Conservation (phyloP, 2,329 filamentous ascomycete genomes). For the Onygenales sp. region DNA sequence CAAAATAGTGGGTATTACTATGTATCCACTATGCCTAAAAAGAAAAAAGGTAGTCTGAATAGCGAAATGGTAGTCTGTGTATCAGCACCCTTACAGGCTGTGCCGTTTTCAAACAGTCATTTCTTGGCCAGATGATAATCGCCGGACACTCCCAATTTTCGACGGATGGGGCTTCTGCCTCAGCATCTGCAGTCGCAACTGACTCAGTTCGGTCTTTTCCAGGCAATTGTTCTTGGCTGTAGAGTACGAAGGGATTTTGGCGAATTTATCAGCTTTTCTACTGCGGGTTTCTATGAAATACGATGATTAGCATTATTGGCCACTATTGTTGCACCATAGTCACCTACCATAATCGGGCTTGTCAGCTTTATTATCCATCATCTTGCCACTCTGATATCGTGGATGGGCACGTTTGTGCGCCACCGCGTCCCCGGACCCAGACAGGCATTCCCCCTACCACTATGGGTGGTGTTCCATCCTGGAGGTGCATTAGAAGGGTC, state of each 20-base stretch:
- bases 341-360: not conserved
- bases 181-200: constrained; percentile 16
- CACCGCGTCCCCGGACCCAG: constrained; percentile 1
- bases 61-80: too few species aligned
- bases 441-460: not conserved
- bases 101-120: too few species aligned
- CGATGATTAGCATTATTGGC: not conserved
- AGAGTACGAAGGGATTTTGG: constrained; percentile 18
- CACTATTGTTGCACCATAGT: not conserved
- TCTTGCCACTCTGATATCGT: not conserved
- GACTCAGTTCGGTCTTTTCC: constrained; percentile 16
- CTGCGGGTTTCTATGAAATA: not conserved
- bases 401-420: not conserved
- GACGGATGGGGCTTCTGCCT: constrained; percentile 17
- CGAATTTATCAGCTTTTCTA: constrained; percentile 15
- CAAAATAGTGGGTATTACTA: too few species aligned
- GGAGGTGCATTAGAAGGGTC: too few species aligned
- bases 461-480: not conserved
- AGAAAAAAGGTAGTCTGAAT: too few species aligned
- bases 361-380: not conserved
- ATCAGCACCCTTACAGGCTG: too few species aligned
- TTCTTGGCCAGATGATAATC: too few species aligned
- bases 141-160: not conserved
- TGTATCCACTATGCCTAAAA: too few species aligned
- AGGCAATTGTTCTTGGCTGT: constrained; percentile 17